Conservation (phyloP, 805 yeast species). For the Brettanomyces naardenensis region DNA sequence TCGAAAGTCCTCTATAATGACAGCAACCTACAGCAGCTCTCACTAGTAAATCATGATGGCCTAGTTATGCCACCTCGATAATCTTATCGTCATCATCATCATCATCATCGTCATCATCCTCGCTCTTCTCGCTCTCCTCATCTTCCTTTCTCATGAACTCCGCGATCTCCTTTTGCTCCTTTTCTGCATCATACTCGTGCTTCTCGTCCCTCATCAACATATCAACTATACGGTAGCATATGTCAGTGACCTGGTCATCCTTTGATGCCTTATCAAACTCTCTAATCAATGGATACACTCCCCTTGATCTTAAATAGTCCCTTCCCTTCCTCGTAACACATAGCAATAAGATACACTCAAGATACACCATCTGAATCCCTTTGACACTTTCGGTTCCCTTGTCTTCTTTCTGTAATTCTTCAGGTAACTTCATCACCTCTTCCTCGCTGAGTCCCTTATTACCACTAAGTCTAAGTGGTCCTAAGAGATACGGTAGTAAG, state of each 20-base stretch:
- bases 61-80: conserved; percentile 2
- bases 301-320: conserved; percentile 68
- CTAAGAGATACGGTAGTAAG: conserved; percentile 69
- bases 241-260: conserved; percentile 42
- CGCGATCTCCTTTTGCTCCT: conserved; percentile 34
- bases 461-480: conserved; percentile 70
- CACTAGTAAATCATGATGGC: too few species aligned
- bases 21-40: too few species aligned
- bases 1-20: too few species aligned
- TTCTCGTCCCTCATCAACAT: conserved; percentile 89
- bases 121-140: conserved; percentile 4
- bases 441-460: conserved; percentile 59
- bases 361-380: conserved; percentile 58
- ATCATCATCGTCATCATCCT: conserved; percentile 6
- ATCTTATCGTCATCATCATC: conserved; percentile 11
- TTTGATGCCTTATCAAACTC: conserved; percentile 64
- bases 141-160: conserved; percentile 31
- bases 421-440: conserved; percentile 82
- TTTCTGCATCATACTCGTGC: conserved; percentile 43
- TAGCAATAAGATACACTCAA: conserved; percentile 73
- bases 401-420: conserved; percentile 75
- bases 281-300: conserved; percentile 80
- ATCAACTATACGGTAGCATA: conserved; percentile 81
- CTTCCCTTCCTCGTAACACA: conserved; percentile 71
- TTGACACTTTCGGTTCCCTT: conserved; percentile 68